phyloP scores from a whole-genome alignment of 2,329 filamentous ascomycete species.

The Bimuria novae-zelandiae region DNA sequence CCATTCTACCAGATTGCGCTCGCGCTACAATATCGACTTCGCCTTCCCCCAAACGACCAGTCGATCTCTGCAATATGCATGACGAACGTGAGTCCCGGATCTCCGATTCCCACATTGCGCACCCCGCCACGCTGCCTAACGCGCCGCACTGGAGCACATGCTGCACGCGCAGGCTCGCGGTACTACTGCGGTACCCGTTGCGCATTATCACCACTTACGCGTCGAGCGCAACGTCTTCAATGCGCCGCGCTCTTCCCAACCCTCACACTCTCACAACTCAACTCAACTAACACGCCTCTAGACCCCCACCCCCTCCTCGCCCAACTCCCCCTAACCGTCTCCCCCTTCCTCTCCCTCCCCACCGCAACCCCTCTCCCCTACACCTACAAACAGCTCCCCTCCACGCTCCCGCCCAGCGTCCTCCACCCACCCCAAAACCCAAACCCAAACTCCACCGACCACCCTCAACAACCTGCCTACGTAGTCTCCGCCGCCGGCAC shows the following conservation, averaged over 20 bases:
- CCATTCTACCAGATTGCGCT: slow-evolving; percentile 11
- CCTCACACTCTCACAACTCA: background rate
- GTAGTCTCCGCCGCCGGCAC: slow-evolving; percentile 76
- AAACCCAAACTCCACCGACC: slow-evolving; percentile 5
- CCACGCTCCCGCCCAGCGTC: slow-evolving; percentile 77
- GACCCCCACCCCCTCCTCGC: slow-evolving; percentile 79
- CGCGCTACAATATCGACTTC: slow-evolving; percentile 4
- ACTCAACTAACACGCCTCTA: background rate
- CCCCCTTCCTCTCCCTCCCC: slow-evolving; percentile 89
- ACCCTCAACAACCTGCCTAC: slow-evolving; percentile 55
- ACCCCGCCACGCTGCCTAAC: background rate
- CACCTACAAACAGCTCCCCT: slow-evolving; percentile 89
- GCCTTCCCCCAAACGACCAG: background rate
- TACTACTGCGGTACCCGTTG: background rate
- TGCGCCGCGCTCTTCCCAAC: background rate
- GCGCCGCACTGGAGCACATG: slow-evolving; percentile 16
- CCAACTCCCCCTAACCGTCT: slow-evolving; percentile 91
- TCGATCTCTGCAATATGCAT: slow-evolving; percentile 31
- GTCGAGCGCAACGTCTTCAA: background rate
- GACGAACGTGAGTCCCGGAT: slow-evolving; percentile 41
- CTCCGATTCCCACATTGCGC: slow-evolving; percentile 8
- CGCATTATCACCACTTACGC: background rate
- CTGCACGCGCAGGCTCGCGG: slow-evolving; percentile 8
- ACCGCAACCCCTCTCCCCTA: slow-evolving; percentile 90
- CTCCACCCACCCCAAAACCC: slow-evolving; percentile 57